These are phyloP conservation scores for Ophiosphaerella korrae DNA, from an alignment of 2,329 filamentous ascomycete genomes.

Conservation along the genomic window DNA sequence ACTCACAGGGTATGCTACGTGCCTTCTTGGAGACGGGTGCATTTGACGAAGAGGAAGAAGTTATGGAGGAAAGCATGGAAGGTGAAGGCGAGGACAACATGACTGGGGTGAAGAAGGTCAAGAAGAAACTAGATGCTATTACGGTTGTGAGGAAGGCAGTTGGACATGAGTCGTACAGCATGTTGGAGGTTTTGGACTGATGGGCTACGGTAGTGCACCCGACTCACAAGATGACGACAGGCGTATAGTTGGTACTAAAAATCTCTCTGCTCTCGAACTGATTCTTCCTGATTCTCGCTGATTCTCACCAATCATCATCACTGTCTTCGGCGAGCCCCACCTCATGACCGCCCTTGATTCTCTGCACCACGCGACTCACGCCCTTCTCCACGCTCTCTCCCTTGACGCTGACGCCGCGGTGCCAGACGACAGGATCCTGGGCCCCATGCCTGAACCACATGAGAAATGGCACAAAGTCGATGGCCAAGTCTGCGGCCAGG, in stretches of 20 bases:
- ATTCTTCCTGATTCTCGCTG: too few species aligned
- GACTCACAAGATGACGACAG: not conserved
- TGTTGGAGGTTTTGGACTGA: slow-evolving; percentile 62
- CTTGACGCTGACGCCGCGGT: slow-evolving; percentile 27
- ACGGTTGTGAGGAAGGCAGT: slow-evolving; percentile 57
- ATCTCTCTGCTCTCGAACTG: not conserved
- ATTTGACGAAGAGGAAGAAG: slow-evolving; percentile 51
- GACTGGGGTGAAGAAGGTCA: slow-evolving; percentile 37
- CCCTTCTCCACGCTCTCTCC: slow-evolving; percentile 29
- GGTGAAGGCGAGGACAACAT: slow-evolving; percentile 41
- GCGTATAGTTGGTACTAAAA: not conserved
- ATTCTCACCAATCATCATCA: slow-evolving; percentile 23
- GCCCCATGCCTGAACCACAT: slow-evolving; percentile 32
- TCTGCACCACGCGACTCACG: slow-evolving; percentile 29
- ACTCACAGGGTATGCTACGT: slow-evolving; percentile 64
- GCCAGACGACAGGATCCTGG: slow-evolving; percentile 30
- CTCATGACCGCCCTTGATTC: slow-evolving; percentile 30
- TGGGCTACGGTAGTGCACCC: too few species aligned
- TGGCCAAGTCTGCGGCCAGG: slow-evolving; percentile 23
- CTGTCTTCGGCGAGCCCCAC: slow-evolving; percentile 24
- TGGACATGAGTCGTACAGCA: slow-evolving; percentile 59
- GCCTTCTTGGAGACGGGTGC: slow-evolving; percentile 59
- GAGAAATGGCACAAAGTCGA: slow-evolving; percentile 30
- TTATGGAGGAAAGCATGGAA: slow-evolving; percentile 32
- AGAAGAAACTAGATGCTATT: slow-evolving; percentile 51